phyloP scores from a whole-genome alignment of 805 yeast genomes.

The Wickerhamomyces bovis region DNA sequence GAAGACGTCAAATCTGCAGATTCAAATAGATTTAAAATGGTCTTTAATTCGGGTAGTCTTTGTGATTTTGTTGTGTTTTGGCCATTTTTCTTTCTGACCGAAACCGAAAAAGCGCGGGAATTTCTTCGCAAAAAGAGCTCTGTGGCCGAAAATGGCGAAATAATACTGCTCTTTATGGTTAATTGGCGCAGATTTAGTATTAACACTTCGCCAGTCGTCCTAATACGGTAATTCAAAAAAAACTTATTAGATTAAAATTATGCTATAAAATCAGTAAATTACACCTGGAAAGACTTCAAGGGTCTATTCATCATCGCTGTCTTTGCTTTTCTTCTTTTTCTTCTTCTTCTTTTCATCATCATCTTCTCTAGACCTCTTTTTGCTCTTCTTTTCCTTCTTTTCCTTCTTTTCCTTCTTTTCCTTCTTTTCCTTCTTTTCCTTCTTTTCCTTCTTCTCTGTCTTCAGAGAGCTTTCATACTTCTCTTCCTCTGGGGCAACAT shows the following conservation, averaged over 20 bases:
- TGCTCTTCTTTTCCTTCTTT: conserved; percentile 25
- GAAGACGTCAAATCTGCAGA: background rate
- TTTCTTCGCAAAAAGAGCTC: background rate
- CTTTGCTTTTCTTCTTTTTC: conserved; percentile 20
- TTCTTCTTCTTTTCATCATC: too few relatives aligned
- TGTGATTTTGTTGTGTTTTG: background rate
- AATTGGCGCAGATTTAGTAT: background rate
- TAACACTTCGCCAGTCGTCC: background rate
- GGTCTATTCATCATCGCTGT: conserved; percentile 1
- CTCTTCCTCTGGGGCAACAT: conserved; percentile 79
- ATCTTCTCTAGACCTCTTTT: too few relatives aligned
- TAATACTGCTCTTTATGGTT: background rate
- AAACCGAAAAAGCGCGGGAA: background rate
- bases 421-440: conserved; percentile 24
- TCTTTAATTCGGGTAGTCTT: background rate
- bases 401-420: conserved; percentile 25
- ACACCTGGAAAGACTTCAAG: background rate
- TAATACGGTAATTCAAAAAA: background rate
- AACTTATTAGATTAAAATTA: background rate
- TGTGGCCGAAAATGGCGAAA: background rate
- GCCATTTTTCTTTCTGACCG: background rate
- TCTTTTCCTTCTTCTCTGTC: conserved; percentile 27
- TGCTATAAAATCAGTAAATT: background rate
- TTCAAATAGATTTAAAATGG: background rate
- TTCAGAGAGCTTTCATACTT: conserved; percentile 39